These are phyloP conservation scores for Nemophila menziesii DNA, from an alignment of 257 asterid species.

Conservation along the genomic window DNA sequence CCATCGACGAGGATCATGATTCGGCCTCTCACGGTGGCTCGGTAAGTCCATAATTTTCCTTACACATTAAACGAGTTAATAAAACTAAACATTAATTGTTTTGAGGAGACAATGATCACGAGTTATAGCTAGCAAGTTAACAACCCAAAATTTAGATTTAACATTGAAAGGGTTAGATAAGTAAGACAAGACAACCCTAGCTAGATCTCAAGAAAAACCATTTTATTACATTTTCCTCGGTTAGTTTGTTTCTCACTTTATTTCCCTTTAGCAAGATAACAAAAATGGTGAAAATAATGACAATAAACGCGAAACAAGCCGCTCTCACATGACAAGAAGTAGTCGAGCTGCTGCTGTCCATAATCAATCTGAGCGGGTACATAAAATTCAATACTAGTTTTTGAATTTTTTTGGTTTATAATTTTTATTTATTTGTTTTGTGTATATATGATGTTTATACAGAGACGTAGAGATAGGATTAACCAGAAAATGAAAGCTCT, in stretches of 20 bases:
- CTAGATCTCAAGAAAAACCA: neutral
- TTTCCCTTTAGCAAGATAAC: conserved; percentile 26
- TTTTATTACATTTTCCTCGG: neutral
- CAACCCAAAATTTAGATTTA: too few relatives aligned
- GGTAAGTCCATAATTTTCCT: conserved; percentile 12
- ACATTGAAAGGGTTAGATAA: too few relatives aligned
- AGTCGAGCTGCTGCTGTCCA: conserved; percentile 58
- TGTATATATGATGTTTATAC: neutral
- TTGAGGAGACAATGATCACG: too few relatives aligned
- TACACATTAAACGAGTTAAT: too few relatives aligned
- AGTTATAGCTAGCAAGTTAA: too few relatives aligned
- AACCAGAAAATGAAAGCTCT: conserved; percentile 73
- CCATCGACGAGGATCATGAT: conserved; percentile 31
- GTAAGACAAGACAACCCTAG: neutral
- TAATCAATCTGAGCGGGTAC: conserved; percentile 67
- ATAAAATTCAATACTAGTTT: neutral
- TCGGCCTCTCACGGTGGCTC: conserved; percentile 38
- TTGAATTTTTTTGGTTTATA: neutral
- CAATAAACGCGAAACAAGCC: conserved; percentile 23
- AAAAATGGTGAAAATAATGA: conserved; percentile 27
- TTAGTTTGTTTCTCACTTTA: neutral
- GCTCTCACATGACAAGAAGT: conserved; percentile 31
- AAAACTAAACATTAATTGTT: too few relatives aligned
- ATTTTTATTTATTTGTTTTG: neutral
- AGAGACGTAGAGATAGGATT: conserved; percentile 70